Evolutionary conservation across 1,284 basidiomycete genomes (phyloP), one percentile per base, ranked within the genome.

Genomic region (Cryptococcus wingfieldii): DNA sequence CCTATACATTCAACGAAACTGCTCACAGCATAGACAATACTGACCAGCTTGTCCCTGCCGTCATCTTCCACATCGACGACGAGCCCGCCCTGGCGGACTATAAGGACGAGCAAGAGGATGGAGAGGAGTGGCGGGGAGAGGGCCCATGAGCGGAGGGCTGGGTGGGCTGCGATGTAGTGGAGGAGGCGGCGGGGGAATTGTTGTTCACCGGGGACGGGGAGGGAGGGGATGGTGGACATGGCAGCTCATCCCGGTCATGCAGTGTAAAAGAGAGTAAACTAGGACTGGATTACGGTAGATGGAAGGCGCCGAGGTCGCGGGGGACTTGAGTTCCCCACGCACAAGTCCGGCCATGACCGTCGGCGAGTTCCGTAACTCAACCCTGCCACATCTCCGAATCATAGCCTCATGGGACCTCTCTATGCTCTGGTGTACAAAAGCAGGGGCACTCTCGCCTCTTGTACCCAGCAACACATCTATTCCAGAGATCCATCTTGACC

Each of bases 21-120:
- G 19, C 41, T 50, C 39, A 65, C 64, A 18, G 39, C 54, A 14
- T 39, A 25, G 2, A 60, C 10, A 27, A 56, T 51, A 5, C 27
- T 28, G 14, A 42, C 50, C 2, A 59, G 50, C 34, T 42, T 42
- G 4, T 51, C 54, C 27, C 54, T 38, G 4, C 44, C 54, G 37
- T 47, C 49, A 2, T 23, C n/a, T n/a, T 47, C 18, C 1, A 68
- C 60, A 56, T 73, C 72, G 7, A 73, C 31, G 9, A 75, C 63
- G 5, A 71, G 41, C 12, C 71, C 72, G 12, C 72, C 72, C n/a
- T 54, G 54, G 10, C 60, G 53, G 8, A 64, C 67, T 27, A 72
- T 61, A n/a, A 69, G 57, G 1, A 63, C 58, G 19, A 75, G 50
- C 2, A 75, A 54, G 19, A 72, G 18, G 5, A 66, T 55, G n/a